These are phyloP conservation scores for Rhodotorula sp. DNA, from an alignment of 1,284 basidiomycete species.

Conservation along the genomic window DNA sequence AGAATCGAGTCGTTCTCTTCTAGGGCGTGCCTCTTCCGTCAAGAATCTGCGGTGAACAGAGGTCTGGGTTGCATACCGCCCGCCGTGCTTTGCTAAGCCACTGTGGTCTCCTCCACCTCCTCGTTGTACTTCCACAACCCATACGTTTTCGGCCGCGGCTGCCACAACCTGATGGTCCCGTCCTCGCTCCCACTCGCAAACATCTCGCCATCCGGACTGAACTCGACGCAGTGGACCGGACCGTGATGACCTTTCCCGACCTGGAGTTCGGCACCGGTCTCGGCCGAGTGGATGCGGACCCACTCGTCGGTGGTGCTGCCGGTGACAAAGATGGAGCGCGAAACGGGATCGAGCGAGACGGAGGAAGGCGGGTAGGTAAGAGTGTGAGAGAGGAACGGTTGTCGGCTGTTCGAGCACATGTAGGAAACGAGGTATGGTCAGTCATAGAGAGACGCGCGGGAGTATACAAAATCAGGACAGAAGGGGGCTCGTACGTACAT, in stretches of 20 bases:
- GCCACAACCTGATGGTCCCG: conserved; percentile 89
- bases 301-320: conserved; percentile 90
- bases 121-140: conserved; percentile 68
- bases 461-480: background rate
- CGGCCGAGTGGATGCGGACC: conserved; percentile 87
- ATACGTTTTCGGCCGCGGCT: conserved; percentile 87
- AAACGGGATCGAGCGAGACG: conserved; percentile 84
- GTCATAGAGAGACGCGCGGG: no score
- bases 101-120: background rate
- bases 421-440: background rate
- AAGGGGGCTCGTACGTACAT: conserved; percentile 43
- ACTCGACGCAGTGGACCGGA: conserved; percentile 85
- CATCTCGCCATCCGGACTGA: conserved; percentile 96
- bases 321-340: conserved; percentile 85
- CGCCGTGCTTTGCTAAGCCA: background rate
- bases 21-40: no score
- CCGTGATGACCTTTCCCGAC: conserved; percentile 97
- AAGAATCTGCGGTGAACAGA: background rate
- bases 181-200: conserved; percentile 91
- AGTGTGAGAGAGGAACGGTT: conserved; percentile 52
- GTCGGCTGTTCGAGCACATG: conserved; percentile 49
- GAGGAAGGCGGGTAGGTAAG: conserved; percentile 82
- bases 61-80: background rate
- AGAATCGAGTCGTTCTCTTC: no score
- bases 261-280: conserved; percentile 76